phyloP scores from a whole-genome alignment of 2,329 filamentous ascomycete species.

The Colletotrichum theobromicola region DNA sequence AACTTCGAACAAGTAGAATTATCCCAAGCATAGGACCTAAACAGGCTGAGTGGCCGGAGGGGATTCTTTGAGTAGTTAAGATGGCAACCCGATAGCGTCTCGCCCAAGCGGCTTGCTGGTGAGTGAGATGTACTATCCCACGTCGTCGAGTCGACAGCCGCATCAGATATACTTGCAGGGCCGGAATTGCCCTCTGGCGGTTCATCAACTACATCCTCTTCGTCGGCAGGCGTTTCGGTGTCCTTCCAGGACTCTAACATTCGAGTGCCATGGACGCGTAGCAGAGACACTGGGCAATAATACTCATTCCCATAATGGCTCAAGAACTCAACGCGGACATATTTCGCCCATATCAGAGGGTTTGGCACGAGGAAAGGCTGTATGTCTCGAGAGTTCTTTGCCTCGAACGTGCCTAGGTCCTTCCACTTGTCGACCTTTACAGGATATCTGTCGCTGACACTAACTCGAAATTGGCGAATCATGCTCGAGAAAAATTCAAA shows the following conservation, averaged over 20 bases:
- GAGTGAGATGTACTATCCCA: background rate
- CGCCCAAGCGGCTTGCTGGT: background rate
- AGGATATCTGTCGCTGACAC: slow-evolving; percentile 93
- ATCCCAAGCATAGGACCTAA: background rate
- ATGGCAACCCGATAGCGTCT: background rate
- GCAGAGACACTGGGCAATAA: slow-evolving; percentile 90
- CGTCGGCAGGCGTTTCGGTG: slow-evolving; percentile 66
- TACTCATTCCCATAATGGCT: slow-evolving; percentile 96
- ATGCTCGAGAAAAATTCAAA: slow-evolving; percentile 99
- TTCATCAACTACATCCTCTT: slow-evolving; percentile 62
- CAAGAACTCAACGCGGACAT: slow-evolving; percentile 88
- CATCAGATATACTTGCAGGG: background rate
- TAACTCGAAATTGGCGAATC: slow-evolving; percentile 88
- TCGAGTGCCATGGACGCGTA: slow-evolving; percentile 94
- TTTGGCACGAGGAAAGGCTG: slow-evolving; percentile 95
- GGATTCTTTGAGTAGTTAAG: background rate
- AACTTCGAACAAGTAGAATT: background rate
- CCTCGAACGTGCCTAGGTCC: slow-evolving; percentile 85
- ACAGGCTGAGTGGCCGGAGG: background rate
- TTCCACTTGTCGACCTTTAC: slow-evolving; percentile 93
- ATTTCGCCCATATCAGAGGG: slow-evolving; percentile 93
- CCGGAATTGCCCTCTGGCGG: background rate
- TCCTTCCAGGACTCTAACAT: slow-evolving; percentile 94
- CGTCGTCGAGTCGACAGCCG: background rate
- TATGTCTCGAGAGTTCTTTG: slow-evolving; percentile 89